Conservation (phyloP, 176 grass and related monocot genomes). For the Zizania latifolia region DNA sequence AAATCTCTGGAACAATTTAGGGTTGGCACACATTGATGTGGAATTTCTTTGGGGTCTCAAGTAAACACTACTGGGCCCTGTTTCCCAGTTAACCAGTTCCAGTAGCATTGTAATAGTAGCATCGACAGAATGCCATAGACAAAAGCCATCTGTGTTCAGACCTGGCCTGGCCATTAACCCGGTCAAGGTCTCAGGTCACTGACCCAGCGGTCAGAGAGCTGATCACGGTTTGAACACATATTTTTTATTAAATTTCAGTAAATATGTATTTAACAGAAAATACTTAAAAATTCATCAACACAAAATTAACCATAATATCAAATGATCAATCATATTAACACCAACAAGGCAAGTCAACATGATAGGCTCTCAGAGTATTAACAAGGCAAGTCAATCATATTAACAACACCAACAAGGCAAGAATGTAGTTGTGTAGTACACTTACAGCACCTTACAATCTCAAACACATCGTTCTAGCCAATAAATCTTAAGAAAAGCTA, state of each 20-base stretch:
- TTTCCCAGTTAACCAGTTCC: not conserved
- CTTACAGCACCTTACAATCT: not conserved
- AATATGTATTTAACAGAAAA: not conserved
- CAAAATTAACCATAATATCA: not conserved
- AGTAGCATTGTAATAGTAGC: not conserved
- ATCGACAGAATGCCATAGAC: not conserved
- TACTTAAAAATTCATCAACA: not conserved
- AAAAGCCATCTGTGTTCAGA: not conserved
- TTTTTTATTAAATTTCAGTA: not conserved
- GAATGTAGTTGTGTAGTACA: not conserved
- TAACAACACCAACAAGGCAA: too few species aligned
- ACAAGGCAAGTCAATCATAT: too few species aligned
- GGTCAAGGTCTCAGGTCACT: not conserved
- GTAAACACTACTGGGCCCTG: not conserved
- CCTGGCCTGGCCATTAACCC: not conserved
- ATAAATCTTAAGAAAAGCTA: not conserved
- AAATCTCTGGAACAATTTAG: slow-evolving; percentile 1
- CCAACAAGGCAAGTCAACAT: too few species aligned
- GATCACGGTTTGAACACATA: not conserved
- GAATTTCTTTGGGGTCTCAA: slow-evolving; percentile 10
- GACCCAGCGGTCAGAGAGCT: not conserved
- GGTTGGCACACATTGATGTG: not conserved
- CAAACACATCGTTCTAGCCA: not conserved
- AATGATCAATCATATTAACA: too few species aligned
- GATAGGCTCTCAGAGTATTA: too few species aligned